A percentile compares a stretch with the other conserved stretches of the same genome.
Evolutionary conservation across 164 flowering plant species (phyloP).

Genomic region (Stephania yunnanensis): DNA sequence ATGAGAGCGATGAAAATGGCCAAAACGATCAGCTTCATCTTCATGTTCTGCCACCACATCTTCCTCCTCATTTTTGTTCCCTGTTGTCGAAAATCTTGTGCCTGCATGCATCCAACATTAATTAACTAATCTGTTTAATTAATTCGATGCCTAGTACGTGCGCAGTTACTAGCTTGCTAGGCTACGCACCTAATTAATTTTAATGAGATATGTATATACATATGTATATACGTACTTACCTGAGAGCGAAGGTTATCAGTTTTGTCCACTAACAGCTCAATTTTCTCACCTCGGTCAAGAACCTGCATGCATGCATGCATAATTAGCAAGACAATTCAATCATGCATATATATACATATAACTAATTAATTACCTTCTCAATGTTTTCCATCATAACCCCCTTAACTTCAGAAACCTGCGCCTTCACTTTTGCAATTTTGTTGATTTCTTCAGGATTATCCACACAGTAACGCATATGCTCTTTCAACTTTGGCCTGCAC

Average conservation of each 20-base stretch:
- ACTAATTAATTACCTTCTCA: slow-evolving; percentile 51
- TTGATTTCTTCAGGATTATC: slow-evolving; percentile 87
- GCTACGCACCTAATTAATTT: too few relatives aligned
- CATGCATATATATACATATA: too few relatives aligned
- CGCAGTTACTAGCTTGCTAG: too few relatives aligned
- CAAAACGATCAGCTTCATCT: slow-evolving; percentile 74
- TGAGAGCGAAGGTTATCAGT: slow-evolving; percentile 84
- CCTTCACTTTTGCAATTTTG: slow-evolving; percentile 82
- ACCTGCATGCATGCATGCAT: slow-evolving; percentile 41
- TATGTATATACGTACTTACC: slow-evolving; percentile 22
- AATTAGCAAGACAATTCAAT: background rate
- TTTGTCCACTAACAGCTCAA: slow-evolving; percentile 86
- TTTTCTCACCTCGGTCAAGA: slow-evolving; percentile 93
- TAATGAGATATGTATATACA: slow-evolving; percentile 1
- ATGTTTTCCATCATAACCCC: slow-evolving; percentile 96
- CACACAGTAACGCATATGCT: slow-evolving; percentile 80
- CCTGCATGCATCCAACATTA: slow-evolving; percentile 33
- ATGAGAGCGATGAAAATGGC: slow-evolving; percentile 64
- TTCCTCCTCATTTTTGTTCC: slow-evolving; percentile 75
- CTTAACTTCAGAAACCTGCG: slow-evolving; percentile 89
- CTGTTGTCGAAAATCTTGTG: slow-evolving; percentile 74
- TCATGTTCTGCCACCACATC: slow-evolving; percentile 94
- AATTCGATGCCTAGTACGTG: too few relatives aligned
- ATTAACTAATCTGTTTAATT: background rate
- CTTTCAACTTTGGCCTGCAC: slow-evolving; percentile 67